phyloP scores from a whole-genome alignment of 257 asterid genomes.

The Solanum dulcamara region DNA sequence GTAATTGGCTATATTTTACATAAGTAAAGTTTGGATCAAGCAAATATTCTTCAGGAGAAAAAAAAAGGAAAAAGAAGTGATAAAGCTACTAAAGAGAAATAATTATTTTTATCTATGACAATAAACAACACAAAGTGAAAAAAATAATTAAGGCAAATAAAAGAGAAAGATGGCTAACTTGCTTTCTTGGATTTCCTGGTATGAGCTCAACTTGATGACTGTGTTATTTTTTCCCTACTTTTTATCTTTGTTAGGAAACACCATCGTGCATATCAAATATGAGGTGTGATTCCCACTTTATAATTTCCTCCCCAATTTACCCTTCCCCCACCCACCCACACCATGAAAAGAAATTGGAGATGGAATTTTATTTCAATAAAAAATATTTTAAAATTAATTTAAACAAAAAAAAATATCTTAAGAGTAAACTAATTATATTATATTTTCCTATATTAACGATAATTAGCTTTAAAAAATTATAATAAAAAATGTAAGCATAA shows the following conservation, averaged over 20 bases:
- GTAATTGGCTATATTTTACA: neutral
- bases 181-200: slow-evolving; percentile 25
- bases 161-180: neutral
- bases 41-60: neutral
- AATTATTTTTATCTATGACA: neutral
- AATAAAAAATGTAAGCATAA: too few species aligned
- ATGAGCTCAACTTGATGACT: slow-evolving; percentile 30
- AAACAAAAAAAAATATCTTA: too few species aligned
- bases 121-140: too few species aligned
- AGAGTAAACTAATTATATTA: too few species aligned
- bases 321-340: too few species aligned
- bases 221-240: slow-evolving; percentile 11
- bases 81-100: neutral
- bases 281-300: too few species aligned
- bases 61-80: neutral
- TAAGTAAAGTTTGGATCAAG: neutral
- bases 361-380: too few species aligned
- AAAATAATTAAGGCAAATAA: neutral
- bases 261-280: neutral
- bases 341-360: too few species aligned
- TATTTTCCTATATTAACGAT: too few species aligned
- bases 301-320: too few species aligned
- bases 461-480: too few species aligned
- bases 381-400: too few species aligned
- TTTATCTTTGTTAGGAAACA: neutral